Base-by-base conservation (phyloP, 2,329 filamentous ascomycete species). In the Fusarium falciforme region DNA sequence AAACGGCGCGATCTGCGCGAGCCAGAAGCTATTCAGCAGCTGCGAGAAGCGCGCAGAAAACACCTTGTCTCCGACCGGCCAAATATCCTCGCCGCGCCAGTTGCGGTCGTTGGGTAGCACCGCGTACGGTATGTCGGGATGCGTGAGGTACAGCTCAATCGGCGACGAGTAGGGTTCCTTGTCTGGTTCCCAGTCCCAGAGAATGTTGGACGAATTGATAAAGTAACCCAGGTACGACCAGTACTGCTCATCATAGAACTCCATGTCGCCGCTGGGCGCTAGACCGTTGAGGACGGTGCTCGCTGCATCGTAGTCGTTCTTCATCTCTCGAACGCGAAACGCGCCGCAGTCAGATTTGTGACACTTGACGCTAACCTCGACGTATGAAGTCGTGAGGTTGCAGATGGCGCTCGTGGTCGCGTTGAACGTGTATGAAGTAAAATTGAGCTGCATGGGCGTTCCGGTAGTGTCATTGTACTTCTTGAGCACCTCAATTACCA, bases 21-120 rank as follows among this genome's bases (percentile, higher is more conserved):
- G 29, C 67, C 67, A 70, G 22, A 64, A 67, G 7, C 58, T 64
- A 38, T 70, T 70, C 3, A 70, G 36, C 5, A 70, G 47, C 31
- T 64, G 64, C 3, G 59, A 29, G 17, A 70, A 63, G 2, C 64
- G 64, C 2, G 17, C 35, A 3, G 67, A 70, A 35, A 70, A 70
- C 11, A 57, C 2, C 2, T 6, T 17, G 16, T 60, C 11, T 29
- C 42, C 52, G 3, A 66, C 20, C 4, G 52, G 61, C 61, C 61
- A 64, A 10, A 64, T 64, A 6, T 64, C 61, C 9, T 64, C 61
- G 12, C 49, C 52, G 25, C 49, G 61, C 61, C 61, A 57, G 7
- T 54, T 54, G 7, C 52, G 61, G 4, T 38, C 38, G 27, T 64
- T 64, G 36, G 61, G 61, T 4, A 64, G n/a, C 6, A 64, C 49